phyloP scores from a whole-genome alignment of 192 early-diverging fungal species.

The Geranomyces michiganensis region DNA sequence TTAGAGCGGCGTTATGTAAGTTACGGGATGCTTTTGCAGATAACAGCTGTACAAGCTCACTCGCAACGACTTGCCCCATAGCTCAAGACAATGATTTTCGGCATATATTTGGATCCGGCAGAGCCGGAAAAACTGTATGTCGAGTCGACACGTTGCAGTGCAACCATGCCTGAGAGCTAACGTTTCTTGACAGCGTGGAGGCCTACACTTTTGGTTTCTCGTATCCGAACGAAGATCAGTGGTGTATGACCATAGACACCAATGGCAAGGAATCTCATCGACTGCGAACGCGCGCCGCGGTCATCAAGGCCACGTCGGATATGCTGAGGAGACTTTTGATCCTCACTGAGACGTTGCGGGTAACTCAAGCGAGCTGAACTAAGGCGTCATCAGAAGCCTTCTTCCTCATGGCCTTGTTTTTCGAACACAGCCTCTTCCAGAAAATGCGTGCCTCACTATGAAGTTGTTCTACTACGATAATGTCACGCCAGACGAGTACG shows the following conservation, averaged over 20 bases:
- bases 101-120: constrained; percentile 49
- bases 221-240: constrained; percentile 47
- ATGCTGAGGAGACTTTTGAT: constrained; percentile 52
- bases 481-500: constrained; percentile 56
- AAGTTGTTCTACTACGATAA: constrained; percentile 61
- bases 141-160: neutral
- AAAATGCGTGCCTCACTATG: constrained; percentile 46
- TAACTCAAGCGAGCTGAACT: constrained; percentile 11
- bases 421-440: constrained; percentile 41
- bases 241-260: constrained; percentile 35
- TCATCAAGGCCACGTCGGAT: constrained; percentile 41
- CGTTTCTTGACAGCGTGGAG: constrained; percentile 37
- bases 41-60: neutral
- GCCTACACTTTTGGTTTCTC: constrained; percentile 55
- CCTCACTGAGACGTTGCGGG: constrained; percentile 52
- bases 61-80: neutral
- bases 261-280: constrained; percentile 24
- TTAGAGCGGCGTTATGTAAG: constrained; percentile 48
- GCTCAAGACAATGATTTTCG: constrained; percentile 53
- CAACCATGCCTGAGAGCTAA: neutral
- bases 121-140: constrained; percentile 47
- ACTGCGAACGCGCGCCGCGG: constrained; percentile 35
- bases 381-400: neutral
- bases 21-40: neutral
- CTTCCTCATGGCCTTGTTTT: too few species aligned